phyloP scores from a whole-genome alignment of 2,329 filamentous ascomycete genomes.

The Didymella lethalis region DNA sequence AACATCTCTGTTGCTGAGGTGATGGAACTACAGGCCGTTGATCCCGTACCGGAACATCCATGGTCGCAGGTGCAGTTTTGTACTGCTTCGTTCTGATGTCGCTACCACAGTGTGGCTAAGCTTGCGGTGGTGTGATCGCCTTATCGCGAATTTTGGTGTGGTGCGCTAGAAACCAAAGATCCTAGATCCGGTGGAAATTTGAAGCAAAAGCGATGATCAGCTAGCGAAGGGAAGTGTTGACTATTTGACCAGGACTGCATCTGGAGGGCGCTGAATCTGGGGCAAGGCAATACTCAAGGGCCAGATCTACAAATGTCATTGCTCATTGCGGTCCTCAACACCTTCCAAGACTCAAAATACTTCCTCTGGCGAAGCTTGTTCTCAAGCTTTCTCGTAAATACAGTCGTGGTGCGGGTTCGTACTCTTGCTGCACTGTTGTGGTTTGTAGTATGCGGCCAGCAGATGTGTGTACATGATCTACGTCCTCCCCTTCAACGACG shows the following conservation, averaged over 20 bases:
- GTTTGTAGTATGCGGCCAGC: slow-evolving; percentile 29
- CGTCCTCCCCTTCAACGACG: slow-evolving; percentile 10
- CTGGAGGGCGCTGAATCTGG: background rate
- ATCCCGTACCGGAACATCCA: background rate
- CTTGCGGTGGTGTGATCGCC: slow-evolving; percentile 6
- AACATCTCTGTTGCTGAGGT: background rate
- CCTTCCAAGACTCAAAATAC: slow-evolving; percentile 28
- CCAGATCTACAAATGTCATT: background rate
- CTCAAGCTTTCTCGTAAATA: slow-evolving; percentile 33
- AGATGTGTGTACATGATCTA: slow-evolving; percentile 5
- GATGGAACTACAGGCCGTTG: background rate
- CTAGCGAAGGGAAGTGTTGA: background rate
- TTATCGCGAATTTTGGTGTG: background rate
- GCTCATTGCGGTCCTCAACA: slow-evolving; percentile 4
- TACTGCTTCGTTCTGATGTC: background rate
- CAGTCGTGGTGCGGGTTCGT: slow-evolving; percentile 28
- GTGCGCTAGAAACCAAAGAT: background rate
- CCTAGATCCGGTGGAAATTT: background rate
- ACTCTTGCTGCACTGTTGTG: slow-evolving; percentile 29
- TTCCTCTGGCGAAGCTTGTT: slow-evolving; percentile 32
- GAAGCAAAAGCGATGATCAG: background rate
- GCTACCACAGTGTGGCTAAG: background rate
- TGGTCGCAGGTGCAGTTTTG: background rate
- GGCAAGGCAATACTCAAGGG: background rate
- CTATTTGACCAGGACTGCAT: background rate